Evolutionary conservation across 73 alveolate species (phyloP).

Genomic region (Paramecium sonneborni): DNA sequence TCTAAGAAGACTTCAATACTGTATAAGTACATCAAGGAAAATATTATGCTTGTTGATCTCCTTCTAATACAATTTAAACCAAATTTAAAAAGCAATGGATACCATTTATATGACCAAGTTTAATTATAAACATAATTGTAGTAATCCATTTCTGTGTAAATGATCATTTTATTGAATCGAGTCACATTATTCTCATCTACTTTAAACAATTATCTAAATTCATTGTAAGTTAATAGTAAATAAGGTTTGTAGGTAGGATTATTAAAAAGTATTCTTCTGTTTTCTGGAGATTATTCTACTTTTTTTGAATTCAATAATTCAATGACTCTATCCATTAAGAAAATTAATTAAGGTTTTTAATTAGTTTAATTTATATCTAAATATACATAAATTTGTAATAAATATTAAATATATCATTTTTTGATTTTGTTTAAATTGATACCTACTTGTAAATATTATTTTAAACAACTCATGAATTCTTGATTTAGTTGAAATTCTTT

Average conservation of each 20-base stretch:
- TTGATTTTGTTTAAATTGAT: background rate
- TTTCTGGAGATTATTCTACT: background rate
- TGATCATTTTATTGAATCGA: conserved; percentile 30
- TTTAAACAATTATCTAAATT: background rate
- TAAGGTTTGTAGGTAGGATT: conserved; percentile 10
- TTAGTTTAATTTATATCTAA: background rate
- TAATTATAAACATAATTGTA: background rate
- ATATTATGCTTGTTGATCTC: background rate
- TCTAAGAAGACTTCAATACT: conserved; percentile 4
- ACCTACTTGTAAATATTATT: background rate
- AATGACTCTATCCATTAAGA: background rate
- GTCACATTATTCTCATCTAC: background rate
- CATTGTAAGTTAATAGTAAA: background rate
- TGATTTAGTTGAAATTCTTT: background rate
- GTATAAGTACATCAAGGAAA: background rate
- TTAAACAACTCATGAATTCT: background rate
- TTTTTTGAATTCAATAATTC: background rate
- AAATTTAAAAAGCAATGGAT: background rate
- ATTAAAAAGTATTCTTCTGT: background rate
- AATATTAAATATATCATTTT: background rate
- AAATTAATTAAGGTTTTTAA: background rate
- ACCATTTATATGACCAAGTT: background rate
- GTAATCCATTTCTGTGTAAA: background rate
- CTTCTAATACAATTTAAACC: background rate
- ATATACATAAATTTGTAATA: background rate